phyloP scores from a whole-genome alignment of 495 filamentous ascomycete species.

The Aspergillus cavernicola region DNA sequence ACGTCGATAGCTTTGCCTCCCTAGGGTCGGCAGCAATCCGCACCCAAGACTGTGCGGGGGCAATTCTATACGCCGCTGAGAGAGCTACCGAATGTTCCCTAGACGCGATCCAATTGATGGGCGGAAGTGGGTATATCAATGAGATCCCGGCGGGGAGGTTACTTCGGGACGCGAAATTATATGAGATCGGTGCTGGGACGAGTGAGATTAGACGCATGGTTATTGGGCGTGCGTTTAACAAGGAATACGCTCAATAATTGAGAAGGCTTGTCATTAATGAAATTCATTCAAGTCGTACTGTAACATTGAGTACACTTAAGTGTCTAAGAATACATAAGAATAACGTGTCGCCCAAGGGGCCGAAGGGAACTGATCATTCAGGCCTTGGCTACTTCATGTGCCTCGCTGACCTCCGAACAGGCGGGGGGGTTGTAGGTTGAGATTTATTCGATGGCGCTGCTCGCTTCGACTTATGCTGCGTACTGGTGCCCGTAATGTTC shows the following conservation, averaged over 20 bases:
- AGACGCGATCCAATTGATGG: slow-evolving; percentile 91
- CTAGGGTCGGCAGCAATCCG: slow-evolving; percentile 47
- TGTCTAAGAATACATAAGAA: slow-evolving; percentile 11
- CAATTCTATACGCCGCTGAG: slow-evolving; percentile 93
- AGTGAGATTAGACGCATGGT: slow-evolving; percentile 93
- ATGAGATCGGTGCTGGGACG: slow-evolving; percentile 97
- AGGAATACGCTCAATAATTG: slow-evolving; percentile 60
- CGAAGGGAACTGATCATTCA: background rate
- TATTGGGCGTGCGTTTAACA: slow-evolving; percentile 91
- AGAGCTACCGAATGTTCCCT: slow-evolving; percentile 83
- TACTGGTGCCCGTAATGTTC: background rate
- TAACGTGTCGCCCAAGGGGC: background rate
- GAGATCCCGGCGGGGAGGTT: slow-evolving; percentile 87
- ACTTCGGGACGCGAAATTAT: slow-evolving; percentile 82
- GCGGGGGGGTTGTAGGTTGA: slow-evolving; percentile 9
- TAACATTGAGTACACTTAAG: slow-evolving; percentile 3
- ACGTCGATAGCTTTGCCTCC: slow-evolving; percentile 66
- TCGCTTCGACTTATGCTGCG: slow-evolving; percentile 26
- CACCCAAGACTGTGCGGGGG: slow-evolving; percentile 92
- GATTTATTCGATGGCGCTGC: slow-evolving; percentile 25
- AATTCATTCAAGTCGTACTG: background rate
- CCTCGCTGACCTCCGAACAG: slow-evolving; percentile 31
- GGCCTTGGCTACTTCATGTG: slow-evolving; percentile 22
- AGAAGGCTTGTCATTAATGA: background rate
- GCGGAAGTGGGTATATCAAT: slow-evolving; percentile 94